phyloP scores from a whole-genome alignment of 768 basidiomycete genomes.

The Kwoniella sp. region DNA sequence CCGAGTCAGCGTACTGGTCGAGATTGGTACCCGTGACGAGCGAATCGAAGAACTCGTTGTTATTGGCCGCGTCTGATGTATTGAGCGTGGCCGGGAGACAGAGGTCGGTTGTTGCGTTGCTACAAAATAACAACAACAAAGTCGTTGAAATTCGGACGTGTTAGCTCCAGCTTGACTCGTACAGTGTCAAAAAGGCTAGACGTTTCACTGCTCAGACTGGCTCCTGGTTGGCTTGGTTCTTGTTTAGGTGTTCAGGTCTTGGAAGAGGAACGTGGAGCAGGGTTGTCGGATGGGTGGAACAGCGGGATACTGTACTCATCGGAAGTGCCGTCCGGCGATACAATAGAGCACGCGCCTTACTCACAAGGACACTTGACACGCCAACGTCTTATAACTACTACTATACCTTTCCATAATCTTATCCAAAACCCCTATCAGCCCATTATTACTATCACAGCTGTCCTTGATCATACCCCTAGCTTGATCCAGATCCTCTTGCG shows the following conservation, averaged over 20 bases:
- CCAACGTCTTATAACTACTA: slow-evolving; percentile 46
- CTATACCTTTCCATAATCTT: slow-evolving; percentile 42
- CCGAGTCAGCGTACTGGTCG: slow-evolving; percentile 38
- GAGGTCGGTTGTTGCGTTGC: slow-evolving; percentile 47
- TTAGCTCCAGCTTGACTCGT: too few relatives aligned
- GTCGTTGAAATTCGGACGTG: too few relatives aligned
- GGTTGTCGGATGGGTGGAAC: too few relatives aligned
- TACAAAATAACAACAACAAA: too few relatives aligned
- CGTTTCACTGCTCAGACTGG: too few relatives aligned
- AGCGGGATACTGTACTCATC: too few relatives aligned
- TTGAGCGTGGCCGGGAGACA: slow-evolving; percentile 44
- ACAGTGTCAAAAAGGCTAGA: too few relatives aligned
- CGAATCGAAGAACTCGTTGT: slow-evolving; percentile 47
- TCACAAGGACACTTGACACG: slow-evolving; percentile 51
- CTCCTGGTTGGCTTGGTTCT: too few relatives aligned
- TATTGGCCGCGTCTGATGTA: slow-evolving; percentile 36
- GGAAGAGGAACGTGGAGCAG: too few relatives aligned
- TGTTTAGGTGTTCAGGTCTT: too few relatives aligned
- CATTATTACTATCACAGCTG: slow-evolving; percentile 33
- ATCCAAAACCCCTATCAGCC: slow-evolving; percentile 34
- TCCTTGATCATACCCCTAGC: slow-evolving; percentile 30
- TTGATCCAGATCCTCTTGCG: slow-evolving; percentile 29
- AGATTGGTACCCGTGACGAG: slow-evolving; percentile 43
- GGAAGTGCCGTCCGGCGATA: too few relatives aligned
- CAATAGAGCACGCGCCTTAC: neutral